These are phyloP conservation scores for Rhizodiscina lignyota DNA, from an alignment of 495 filamentous ascomycete species.

Conservation along the genomic window DNA sequence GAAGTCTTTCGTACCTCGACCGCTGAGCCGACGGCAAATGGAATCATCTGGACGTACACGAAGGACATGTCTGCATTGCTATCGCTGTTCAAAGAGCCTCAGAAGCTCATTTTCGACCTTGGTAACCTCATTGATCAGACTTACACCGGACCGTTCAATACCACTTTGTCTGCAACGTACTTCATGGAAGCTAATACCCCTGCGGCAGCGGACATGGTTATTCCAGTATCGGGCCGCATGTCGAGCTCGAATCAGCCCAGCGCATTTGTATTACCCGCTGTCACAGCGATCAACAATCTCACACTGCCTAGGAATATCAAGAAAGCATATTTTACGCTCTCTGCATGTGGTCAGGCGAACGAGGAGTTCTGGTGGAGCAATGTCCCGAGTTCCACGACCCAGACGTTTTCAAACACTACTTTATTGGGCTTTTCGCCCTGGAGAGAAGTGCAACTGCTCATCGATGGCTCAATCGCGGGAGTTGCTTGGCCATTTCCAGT, in stretches of 20 bases:
- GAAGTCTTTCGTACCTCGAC: slow-evolving; percentile 82
- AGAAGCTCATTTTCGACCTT: slow-evolving; percentile 72
- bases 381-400: slow-evolving; percentile 44
- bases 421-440: slow-evolving; percentile 63
- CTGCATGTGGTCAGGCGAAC: slow-evolving; percentile 56
- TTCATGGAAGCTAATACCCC: slow-evolving; percentile 35
- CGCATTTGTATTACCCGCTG: slow-evolving; percentile 49
- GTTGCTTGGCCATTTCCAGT: slow-evolving; percentile 75
- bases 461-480: slow-evolving; percentile 61
- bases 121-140: slow-evolving; percentile 57
- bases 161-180: slow-evolving; percentile 65
- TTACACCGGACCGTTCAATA: slow-evolving; percentile 69
- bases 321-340: slow-evolving; percentile 59
- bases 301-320: slow-evolving; percentile 41
- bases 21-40: slow-evolving; percentile 55
- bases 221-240: slow-evolving; percentile 55
- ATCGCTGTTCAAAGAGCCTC: slow-evolving; percentile 43
- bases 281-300: slow-evolving; percentile 44
- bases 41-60: slow-evolving; percentile 60
- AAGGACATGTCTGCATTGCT: slow-evolving; percentile 74
- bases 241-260: slow-evolving; percentile 38
- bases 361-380: slow-evolving; percentile 92
- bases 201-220: slow-evolving; percentile 45
- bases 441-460: slow-evolving; percentile 65
- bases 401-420: slow-evolving; percentile 40